These are phyloP conservation scores for Byssoonygena ceratinophila DNA, from an alignment of 2,329 filamentous ascomycete genomes.

Conservation along the genomic window DNA sequence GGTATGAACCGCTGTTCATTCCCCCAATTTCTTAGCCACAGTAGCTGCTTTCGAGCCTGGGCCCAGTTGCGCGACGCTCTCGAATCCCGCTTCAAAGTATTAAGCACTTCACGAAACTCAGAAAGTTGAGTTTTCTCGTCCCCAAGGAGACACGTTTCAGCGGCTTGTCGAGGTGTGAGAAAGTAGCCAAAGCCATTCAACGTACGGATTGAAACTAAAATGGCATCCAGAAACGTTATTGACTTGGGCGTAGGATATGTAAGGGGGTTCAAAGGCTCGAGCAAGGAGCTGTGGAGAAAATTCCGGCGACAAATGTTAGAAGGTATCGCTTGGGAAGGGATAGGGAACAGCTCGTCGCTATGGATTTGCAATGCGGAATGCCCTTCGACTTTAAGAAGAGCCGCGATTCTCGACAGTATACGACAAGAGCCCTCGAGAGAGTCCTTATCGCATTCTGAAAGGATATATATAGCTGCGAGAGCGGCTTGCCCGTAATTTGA, in stretches of 20 bases:
- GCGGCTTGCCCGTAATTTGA: constrained; percentile 47
- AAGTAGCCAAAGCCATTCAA: constrained; percentile 32
- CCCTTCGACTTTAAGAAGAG: constrained; percentile 42
- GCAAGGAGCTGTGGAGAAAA: constrained; percentile 34
- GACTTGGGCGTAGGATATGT: constrained; percentile 33
- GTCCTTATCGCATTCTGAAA: constrained; percentile 36
- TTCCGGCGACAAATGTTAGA: constrained; percentile 32
- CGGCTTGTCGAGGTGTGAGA: constrained; percentile 29
- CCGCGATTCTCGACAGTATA: constrained; percentile 42
- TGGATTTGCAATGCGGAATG: constrained; percentile 27
- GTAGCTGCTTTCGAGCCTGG: constrained; percentile 40
- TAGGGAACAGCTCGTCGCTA: constrained; percentile 22
- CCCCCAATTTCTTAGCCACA: constrained; percentile 54
- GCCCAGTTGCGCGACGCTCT: constrained; percentile 42
- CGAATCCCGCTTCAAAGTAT: constrained; percentile 36
- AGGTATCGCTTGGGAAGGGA: constrained; percentile 26
- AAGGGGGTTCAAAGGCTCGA: constrained; percentile 32
- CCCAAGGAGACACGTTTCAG: constrained; percentile 45
- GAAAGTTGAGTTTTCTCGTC: constrained; percentile 43
- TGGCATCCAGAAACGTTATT: constrained; percentile 32
- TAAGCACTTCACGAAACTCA: constrained; percentile 45
- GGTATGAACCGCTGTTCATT: constrained; percentile 22
- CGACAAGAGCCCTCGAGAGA: constrained; percentile 41
- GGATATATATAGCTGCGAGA: constrained; percentile 49
- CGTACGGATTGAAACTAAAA: constrained; percentile 34